Base-by-base conservation (phyloP, 495 filamentous ascomycete genomes). In the Talaromyces proteolyticus region DNA sequence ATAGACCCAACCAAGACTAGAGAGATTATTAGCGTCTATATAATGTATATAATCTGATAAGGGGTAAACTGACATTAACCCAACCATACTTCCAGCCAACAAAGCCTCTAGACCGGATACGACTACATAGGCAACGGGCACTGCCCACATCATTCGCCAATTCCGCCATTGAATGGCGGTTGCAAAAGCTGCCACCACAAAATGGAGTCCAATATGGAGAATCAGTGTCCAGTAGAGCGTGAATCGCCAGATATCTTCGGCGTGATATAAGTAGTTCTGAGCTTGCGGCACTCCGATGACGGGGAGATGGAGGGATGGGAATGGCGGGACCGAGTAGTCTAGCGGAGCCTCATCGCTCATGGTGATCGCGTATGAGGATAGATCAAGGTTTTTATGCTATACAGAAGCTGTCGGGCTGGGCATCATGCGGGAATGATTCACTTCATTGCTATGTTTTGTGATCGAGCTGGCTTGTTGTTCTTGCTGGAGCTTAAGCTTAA, bases 241-340 rank as follows among this genome's bases (percentile, higher is more conserved):
- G 63, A 91, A 96, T 46, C 87, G 85, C 89, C 89, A 96, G 41
- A 95, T 88, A 60, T 96, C 90, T 25, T 60, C 54, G 25, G 85
- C 73, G 62, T 87, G 78, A 72, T 91, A 93, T 53, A 97, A 83
- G 51, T 87, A 89, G 53, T 76, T 74, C 20, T 77, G 68, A 16
- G 73, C 60, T 21, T 68, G 65, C 50, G 74, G 66, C 44, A 64
- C 60, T 38, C 76, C 53, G 52, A 79, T 77, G 47, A 86, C 70
- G 16, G 86, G 85, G 76, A 87, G 85, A 71, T 92, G 91, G 47
- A 98, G 85, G 23, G 89, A 92, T 4, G 93, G 93, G 62, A 96
- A 98, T 3, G 74, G 58, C 23, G 91, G 93, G 6, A 79, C 80
- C 43, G 66, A 63, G 66, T 96, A 94, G 57, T 79, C 77, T 20